Evolutionary conservation across 805 yeast species (phyloP).

Genomic region (Ogataea methanolica): DNA sequence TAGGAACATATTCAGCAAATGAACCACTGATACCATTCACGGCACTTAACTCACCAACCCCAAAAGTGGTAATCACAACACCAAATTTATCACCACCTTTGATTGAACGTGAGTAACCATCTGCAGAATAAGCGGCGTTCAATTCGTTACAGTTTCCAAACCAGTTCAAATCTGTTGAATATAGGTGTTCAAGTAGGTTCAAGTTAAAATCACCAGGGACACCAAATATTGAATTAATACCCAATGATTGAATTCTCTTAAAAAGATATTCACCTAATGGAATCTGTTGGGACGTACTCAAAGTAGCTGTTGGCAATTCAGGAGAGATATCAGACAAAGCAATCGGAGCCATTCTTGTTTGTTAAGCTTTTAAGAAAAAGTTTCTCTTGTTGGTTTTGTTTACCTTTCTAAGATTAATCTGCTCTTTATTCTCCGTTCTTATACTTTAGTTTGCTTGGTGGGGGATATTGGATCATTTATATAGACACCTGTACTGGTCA

Average conservation of each 20-base stretch:
- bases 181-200: slow-evolving; percentile 62
- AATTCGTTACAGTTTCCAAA: slow-evolving; percentile 85
- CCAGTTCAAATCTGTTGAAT: slow-evolving; percentile 56
- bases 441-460: no score
- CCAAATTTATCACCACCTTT: slow-evolving; percentile 45
- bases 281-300: slow-evolving; percentile 15
- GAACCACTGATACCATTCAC: slow-evolving; percentile 81
- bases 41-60: slow-evolving; percentile 88
- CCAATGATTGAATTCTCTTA: slow-evolving; percentile 49
- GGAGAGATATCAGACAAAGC: neutral
- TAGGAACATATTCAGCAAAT: slow-evolving; percentile 73
- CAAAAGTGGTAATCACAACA: slow-evolving; percentile 68
- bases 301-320: neutral
- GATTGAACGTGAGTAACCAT: slow-evolving; percentile 74
- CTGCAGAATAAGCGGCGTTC: slow-evolving; percentile 86
- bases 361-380: no score
- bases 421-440: no score
- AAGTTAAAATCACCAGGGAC: slow-evolving; percentile 79
- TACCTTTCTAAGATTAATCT: no score
- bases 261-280: slow-evolving; percentile 66
- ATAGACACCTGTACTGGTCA: no score
- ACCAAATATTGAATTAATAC: slow-evolving; percentile 62
- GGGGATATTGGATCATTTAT: no score
- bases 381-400: no score
- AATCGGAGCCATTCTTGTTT: slow-evolving; percentile 5